phyloP scores from a whole-genome alignment of 1,284 basidiomycete genomes.

The Flammula alnicola region DNA sequence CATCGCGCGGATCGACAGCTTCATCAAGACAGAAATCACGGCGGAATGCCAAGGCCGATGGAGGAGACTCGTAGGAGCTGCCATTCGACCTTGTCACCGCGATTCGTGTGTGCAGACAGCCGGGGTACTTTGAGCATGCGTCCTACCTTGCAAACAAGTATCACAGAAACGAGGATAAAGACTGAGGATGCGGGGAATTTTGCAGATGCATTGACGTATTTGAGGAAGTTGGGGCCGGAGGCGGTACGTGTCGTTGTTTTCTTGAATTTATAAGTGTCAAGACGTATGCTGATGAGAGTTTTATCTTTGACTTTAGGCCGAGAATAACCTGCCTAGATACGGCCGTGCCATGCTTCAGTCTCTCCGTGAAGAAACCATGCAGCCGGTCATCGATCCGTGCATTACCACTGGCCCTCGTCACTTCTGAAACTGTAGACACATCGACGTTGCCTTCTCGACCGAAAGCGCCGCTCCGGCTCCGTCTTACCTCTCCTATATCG shows the following conservation, averaged over 20 bases:
- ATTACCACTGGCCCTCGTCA: constrained; percentile 63
- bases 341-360: constrained; percentile 83
- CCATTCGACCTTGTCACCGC: too few relatives aligned
- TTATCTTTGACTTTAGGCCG: constrained; percentile 52
- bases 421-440: constrained; percentile 30
- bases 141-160: too few relatives aligned
- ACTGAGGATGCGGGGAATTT: constrained; percentile 87
- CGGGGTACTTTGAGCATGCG: too few relatives aligned
- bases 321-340: constrained; percentile 84
- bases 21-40: constrained; percentile 87
- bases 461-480: constrained; percentile 43
- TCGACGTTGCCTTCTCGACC: constrained; percentile 20
- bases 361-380: constrained; percentile 87
- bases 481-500: constrained; percentile 80
- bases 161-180: too few relatives aligned
- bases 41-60: constrained; percentile 65
- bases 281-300: neutral
- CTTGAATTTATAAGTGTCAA: neutral
- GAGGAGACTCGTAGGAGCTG: too few relatives aligned
- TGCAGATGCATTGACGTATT: constrained; percentile 80
- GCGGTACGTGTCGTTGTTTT: constrained; percentile 56
- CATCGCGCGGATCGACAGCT: constrained; percentile 84
- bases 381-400: constrained; percentile 91
- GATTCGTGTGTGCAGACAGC: too few relatives aligned
- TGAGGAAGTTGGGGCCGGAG: constrained; percentile 78